Conservation (phyloP, 2,329 filamentous ascomycete species). For the Teratosphaeriaceae sp. region DNA sequence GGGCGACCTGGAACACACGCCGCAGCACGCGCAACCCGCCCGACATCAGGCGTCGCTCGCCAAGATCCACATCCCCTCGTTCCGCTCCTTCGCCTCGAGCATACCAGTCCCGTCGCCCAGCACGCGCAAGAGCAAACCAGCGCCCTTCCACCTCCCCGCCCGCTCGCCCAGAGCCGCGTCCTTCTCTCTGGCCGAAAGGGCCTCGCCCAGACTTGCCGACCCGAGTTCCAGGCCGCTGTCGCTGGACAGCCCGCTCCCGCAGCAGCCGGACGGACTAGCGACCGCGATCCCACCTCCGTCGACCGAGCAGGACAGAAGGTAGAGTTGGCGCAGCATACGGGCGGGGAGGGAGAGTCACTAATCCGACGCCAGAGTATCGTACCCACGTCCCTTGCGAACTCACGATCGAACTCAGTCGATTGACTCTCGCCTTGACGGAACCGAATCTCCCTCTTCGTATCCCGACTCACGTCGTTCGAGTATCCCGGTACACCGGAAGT, state of each 20-base stretch:
- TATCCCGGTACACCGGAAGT: constrained; percentile 19
- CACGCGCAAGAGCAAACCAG: constrained; percentile 7
- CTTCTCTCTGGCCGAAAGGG: constrained; percentile 37
- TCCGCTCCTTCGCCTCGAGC: constrained; percentile 36
- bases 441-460: constrained; percentile 17
- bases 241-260: constrained; percentile 25
- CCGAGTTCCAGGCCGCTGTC: constrained; percentile 25
- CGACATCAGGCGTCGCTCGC: constrained; percentile 28
- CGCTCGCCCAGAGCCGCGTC: constrained; percentile 41
- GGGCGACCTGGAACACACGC: not conserved
- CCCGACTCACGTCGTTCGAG: constrained; percentile 18
- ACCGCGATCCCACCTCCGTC: constrained; percentile 27
- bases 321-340: not conserved
- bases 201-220: constrained; percentile 31
- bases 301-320: constrained; percentile 19
- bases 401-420: constrained; percentile 22
- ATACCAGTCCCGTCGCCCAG: constrained; percentile 33
- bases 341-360: not conserved
- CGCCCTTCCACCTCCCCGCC: constrained; percentile 40
- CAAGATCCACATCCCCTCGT: constrained; percentile 36
- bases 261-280: constrained; percentile 21
- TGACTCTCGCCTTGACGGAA: constrained; percentile 20
- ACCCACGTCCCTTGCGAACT: constrained; percentile 8
- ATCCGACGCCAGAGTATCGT: constrained; percentile 12
- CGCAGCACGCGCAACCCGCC: constrained; percentile 5